Evolutionary conservation across 768 basidiomycete genomes (phyloP), one percentile per base, ranked within the genome.

Genomic region (Trametes cubensis): DNA sequence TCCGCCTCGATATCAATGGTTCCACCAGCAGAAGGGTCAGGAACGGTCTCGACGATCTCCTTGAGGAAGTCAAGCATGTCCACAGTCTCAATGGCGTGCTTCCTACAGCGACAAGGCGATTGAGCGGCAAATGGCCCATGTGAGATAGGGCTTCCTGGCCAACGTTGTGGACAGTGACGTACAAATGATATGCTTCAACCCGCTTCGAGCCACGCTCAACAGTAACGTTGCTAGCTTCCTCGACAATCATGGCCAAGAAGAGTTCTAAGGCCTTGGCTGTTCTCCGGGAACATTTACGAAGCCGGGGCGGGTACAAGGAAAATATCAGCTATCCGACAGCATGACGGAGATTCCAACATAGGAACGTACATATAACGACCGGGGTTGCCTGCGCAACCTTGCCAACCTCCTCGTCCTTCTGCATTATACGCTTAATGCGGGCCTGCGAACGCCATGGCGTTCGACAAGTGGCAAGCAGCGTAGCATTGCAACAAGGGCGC

Each of bases 371-470:
- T 69, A 98, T 97, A 60, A 98, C 92, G 62, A 98, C 84, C 0
- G 96, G 96, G 4, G 95, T 96, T 26, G 94, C 95, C 72, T 95
- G 93, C 2, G 96, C 94, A 34, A 98, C 94, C 74, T 98, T 98
- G 60, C 96, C 96, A 20, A 98, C 96, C 72, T 98, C 96, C 72
- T 98, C 96, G 72, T 98, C 96, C 73, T 95, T 94, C 79, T 98
- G 96, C 93, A 98, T 98, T 58, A 98, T 97, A 79, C 94, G 92
- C 83, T 98, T 98, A 79, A 98, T 98, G 47, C 96, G 89, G 4
- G 96, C 95, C 95, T 96, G 66, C 40, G 6, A 48, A 11, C 25
- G 13, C 38, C 26, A 59, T 44, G 10, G 39, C 49, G 18, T 38
- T 30, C 15, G 28, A 28, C 4, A 39, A 21, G 40, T 30, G 26